A percentile compares a stretch with the other conserved stretches of the same genome.
These are phyloP conservation scores for Scalesia atractyloides DNA, from an alignment of 129 eudicot species.

Conservation along the genomic window DNA sequence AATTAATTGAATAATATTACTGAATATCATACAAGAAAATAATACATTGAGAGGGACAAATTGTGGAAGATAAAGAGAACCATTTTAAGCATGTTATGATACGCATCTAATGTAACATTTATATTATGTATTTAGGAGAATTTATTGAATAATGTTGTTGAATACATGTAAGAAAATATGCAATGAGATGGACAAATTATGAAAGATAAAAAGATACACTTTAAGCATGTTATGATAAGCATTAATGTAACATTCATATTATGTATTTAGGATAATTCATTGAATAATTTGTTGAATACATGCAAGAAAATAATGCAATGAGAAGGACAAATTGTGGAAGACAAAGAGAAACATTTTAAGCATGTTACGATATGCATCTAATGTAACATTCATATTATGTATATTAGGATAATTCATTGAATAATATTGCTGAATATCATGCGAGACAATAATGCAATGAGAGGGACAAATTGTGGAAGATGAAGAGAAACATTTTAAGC, in stretches of 20 bases:
- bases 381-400: background rate
- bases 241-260: background rate
- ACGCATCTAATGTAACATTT: background rate
- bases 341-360: constrained; percentile 7
- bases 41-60: constrained; percentile 22
- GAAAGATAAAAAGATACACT: background rate
- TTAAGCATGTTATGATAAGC: background rate
- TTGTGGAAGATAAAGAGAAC: background rate
- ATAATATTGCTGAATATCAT: constrained; percentile 16
- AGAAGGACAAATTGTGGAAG: constrained; percentile 28
- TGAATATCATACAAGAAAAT: constrained; percentile 9
- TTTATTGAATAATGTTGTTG: background rate
- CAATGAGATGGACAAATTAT: background rate
- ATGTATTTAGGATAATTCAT: background rate
- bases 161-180: too few species aligned
- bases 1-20: constrained; percentile 15
- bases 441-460: constrained; percentile 12
- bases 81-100: background rate
- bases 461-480: constrained; percentile 30
- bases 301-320: constrained; percentile 15
- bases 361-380: background rate
- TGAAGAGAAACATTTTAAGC: constrained; percentile 5
- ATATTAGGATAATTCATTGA: background rate
- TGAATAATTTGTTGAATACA: constrained; percentile 16
- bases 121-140: background rate